These are phyloP conservation scores for Strigomonas culicis DNA, from an alignment of 208 protist species.

Conservation along the genomic window DNA sequence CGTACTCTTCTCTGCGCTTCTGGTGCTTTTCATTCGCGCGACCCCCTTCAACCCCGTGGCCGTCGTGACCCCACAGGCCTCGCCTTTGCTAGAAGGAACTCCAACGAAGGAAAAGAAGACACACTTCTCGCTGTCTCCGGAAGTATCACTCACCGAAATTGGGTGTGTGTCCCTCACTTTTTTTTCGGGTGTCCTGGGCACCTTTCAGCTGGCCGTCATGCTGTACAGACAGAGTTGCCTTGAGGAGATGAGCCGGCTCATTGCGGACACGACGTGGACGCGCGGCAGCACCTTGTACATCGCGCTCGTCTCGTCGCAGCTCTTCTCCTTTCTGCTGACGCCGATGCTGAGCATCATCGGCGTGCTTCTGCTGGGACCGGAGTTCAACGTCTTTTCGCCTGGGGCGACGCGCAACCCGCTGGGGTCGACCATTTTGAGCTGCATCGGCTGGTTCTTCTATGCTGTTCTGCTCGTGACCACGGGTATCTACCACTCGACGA, in stretches of 20 bases:
- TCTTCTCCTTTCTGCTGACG: slow-evolving; percentile 35
- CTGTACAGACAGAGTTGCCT: slow-evolving; percentile 23
- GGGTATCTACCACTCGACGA: slow-evolving; percentile 41
- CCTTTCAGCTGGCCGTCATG: not conserved
- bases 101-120: too few relatives aligned
- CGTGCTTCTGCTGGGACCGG: slow-evolving; percentile 38
- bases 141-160: not conserved
- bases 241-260: slow-evolving; percentile 9
- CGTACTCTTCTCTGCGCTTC: slow-evolving; percentile 20
- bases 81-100: slow-evolving; percentile 16
- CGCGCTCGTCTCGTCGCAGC: slow-evolving; percentile 27
- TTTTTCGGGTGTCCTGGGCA: slow-evolving; percentile 8
- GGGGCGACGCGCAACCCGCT: slow-evolving; percentile 17
- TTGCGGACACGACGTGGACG: slow-evolving; percentile 31
- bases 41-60: slow-evolving; percentile 28
- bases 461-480: slow-evolving; percentile 31
- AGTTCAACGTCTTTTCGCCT: slow-evolving; percentile 31
- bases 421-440: slow-evolving; percentile 43
- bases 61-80: slow-evolving; percentile 19
- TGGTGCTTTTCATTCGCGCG: slow-evolving; percentile 60
- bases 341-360: slow-evolving; percentile 40
- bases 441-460: slow-evolving; percentile 67
- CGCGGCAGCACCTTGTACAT: slow-evolving; percentile 24
- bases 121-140: too few relatives aligned
- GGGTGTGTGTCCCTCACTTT: slow-evolving; percentile 5